phyloP scores from a whole-genome alignment of 805 yeast genomes.

The Spathaspora boniae region DNA sequence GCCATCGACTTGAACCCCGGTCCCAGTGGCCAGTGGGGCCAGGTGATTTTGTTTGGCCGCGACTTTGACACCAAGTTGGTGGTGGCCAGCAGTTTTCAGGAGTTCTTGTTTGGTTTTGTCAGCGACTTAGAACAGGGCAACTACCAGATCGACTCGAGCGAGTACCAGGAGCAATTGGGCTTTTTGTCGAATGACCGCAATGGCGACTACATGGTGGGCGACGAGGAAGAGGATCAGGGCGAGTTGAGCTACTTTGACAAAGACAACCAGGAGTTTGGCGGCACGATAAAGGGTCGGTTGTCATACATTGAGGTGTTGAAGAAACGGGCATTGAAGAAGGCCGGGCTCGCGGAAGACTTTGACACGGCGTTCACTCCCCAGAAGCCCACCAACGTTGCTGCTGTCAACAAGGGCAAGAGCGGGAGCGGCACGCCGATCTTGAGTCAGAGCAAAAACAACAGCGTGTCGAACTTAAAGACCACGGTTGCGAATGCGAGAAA shows the following conservation, averaged over 20 bases:
- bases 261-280: conserved; percentile 34
- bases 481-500: conserved; percentile 2
- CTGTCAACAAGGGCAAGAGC: too few relatives aligned
- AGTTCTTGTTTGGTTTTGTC: conserved; percentile 36
- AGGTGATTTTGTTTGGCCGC: conserved; percentile 41
- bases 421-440: conserved; percentile 12
- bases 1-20: conserved; percentile 43
- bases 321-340: conserved; percentile 37
- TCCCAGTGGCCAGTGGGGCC: conserved; percentile 38
- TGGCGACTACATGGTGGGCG: conserved; percentile 42
- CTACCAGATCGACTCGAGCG: conserved; percentile 35
- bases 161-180: conserved; percentile 30
- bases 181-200: conserved; percentile 34
- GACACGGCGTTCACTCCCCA: conserved; percentile 38
- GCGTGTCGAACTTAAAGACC: conserved; percentile 4
- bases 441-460: conserved; percentile 9
- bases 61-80: conserved; percentile 44
- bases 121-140: conserved; percentile 41
- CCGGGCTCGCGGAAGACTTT: conserved; percentile 36
- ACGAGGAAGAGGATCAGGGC: conserved; percentile 44
- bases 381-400: conserved; percentile 13
- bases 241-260: conserved; percentile 38
- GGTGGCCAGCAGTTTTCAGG: conserved; percentile 35
- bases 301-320: conserved; percentile 41
- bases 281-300: conserved; percentile 25